A percentile compares a stretch with the other conserved stretches of the same genome.
Conservation (phyloP, 345 rosid species). For the Kandelia obovata region DNA sequence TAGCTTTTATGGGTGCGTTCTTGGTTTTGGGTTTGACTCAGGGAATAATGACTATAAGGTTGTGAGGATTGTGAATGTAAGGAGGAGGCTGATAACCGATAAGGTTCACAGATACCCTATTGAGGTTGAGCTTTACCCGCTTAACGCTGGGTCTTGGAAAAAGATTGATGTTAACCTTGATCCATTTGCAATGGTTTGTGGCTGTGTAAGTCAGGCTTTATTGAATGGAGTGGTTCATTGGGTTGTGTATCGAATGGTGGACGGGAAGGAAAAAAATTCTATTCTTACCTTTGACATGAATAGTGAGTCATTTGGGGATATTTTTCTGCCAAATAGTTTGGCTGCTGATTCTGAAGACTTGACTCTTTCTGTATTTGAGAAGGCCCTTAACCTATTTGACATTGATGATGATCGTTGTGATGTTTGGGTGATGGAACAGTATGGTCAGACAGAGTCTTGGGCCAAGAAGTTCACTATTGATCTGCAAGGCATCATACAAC, state of each 20-base stretch:
- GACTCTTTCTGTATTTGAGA: not conserved
- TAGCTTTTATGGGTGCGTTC: not conserved
- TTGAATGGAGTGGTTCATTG: conserved; percentile 3
- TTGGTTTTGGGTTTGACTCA: conserved; percentile 8
- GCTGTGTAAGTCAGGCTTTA: not conserved
- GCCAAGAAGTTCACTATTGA: not conserved
- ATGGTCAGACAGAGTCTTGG: conserved; percentile 1
- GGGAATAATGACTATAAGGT: conserved; percentile 2
- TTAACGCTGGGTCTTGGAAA: not conserved
- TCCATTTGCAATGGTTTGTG: not conserved
- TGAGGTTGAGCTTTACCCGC: conserved; percentile 3
- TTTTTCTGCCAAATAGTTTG: not conserved
- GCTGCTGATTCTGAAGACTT: not conserved
- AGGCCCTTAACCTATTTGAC: not conserved
- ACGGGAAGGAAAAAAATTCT: not conserved
- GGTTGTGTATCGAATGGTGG: not conserved
- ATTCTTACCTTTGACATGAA: not conserved
- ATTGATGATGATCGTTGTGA: not conserved
- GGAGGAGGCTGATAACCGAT: not conserved
- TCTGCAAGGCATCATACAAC: not conserved
- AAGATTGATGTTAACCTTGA: not conserved
- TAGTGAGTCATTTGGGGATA: not conserved
- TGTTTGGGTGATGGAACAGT: conserved; percentile 7
- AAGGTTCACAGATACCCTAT: not conserved
- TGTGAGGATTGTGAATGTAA: not conserved